Evolutionary conservation across 768 basidiomycete genomes (phyloP), one percentile per base, ranked within the genome.

Genomic region (Lentinula sp.): DNA sequence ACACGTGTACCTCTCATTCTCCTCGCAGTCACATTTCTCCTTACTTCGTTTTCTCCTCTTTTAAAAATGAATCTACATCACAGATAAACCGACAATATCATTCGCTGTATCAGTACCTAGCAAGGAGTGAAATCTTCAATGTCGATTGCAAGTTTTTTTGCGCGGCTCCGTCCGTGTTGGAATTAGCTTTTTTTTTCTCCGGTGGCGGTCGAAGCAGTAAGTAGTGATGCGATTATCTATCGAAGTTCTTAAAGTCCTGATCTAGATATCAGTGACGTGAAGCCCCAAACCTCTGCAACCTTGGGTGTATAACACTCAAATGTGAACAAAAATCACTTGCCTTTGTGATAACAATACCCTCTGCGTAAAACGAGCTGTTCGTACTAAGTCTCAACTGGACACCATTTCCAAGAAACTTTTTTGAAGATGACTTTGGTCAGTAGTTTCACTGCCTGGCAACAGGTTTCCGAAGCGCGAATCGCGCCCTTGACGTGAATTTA

Each of bases 401-500:
- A 6, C 37, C 5, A 8, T 36, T 51, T 51, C 28, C 50, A 15
- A 28, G 33, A 16, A 51, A 35, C 20, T 49, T 36, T 35, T 56
- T 49, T 32, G 13, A 16, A 23, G 23, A 32, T 7, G n/a, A 36
- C 36, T 16, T 35, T 10, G 72, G 69, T 28, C 28, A 28, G 28
- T 28, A 28, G 28, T 69, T 71, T 63, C 57, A 61, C 62, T 62
- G 62, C 57, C 56, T 33, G 53, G 46, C 61, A 61, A 63, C 62
- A 62, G 39, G 41, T 54, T 65, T 62, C 52, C 46, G 48, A 57
- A 63, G 64, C 18, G 53, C 55, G 61, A 54, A 56, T 56, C 54
- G 54, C 53, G 36, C 33, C 13, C 9, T 57, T 39, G 54, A 56
- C 54, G 33, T 56, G 36, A 56, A 56, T 56, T 56, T 39, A 41